phyloP scores from a whole-genome alignment of 129 eudicot species.

The Centella asiatica region DNA sequence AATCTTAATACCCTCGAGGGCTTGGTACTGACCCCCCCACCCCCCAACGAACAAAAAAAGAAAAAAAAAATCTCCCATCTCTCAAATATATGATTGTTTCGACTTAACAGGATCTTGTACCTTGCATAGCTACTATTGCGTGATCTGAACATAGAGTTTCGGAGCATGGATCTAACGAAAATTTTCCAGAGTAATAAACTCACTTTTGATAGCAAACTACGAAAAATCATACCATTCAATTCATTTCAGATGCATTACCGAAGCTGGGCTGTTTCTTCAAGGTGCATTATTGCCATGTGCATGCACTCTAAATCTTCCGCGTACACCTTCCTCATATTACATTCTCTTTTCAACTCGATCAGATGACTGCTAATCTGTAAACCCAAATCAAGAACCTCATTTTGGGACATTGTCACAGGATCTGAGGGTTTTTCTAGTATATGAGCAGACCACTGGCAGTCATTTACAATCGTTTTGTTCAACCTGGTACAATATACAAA shows the following conservation, averaged over 20 bases:
- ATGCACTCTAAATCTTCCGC: conserved; percentile 21
- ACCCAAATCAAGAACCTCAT: conserved; percentile 6
- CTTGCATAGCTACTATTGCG: too few species aligned
- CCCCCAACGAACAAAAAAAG: too few species aligned
- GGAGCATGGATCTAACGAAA: too few species aligned
- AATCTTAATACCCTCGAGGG: too few species aligned
- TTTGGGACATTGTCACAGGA: neutral
- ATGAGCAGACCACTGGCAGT: conserved; percentile 24
- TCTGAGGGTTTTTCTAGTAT: neutral
- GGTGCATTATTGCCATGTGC: conserved; percentile 23
- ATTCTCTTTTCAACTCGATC: neutral
- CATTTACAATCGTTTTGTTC: conserved; percentile 10
- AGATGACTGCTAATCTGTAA: conserved; percentile 6
- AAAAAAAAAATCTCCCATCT: too few species aligned
- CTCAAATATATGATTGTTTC: too few species aligned
- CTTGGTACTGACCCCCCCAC: too few species aligned
- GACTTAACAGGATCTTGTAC: too few species aligned
- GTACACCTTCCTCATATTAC: neutral
- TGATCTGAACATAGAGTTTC: too few species aligned
- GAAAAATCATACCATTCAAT: neutral
- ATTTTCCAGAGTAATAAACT: too few species aligned
- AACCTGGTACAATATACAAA: conserved; percentile 22
- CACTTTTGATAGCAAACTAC: neutral
- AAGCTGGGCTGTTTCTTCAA: conserved; percentile 13
- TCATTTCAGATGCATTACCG: neutral